Percentiles rank a stretch among this genome's conserved stretches.
phyloP scores from a whole-genome alignment of 1,139 yeast genomes.

The Yamadazyma atlantica region DNA sequence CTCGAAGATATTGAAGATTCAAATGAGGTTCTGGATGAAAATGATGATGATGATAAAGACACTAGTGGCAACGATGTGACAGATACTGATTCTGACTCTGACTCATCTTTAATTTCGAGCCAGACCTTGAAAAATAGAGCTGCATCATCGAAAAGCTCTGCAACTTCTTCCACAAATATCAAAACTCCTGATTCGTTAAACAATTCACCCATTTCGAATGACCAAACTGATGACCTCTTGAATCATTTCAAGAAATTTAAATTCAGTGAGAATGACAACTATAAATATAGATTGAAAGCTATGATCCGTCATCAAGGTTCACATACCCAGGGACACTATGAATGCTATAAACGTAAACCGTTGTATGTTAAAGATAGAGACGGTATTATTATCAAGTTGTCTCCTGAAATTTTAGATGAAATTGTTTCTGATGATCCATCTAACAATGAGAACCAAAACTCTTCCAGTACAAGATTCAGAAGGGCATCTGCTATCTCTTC shows the following conservation, averaged over 20 bases:
- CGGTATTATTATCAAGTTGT: slow-evolving; percentile 46
- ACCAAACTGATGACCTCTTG: slow-evolving; percentile 38
- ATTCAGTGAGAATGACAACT: slow-evolving; percentile 45
- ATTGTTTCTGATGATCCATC: slow-evolving; percentile 15
- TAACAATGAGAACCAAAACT: neutral
- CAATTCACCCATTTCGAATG: slow-evolving; percentile 40
- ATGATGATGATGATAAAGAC: slow-evolving; percentile 24
- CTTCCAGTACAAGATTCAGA: slow-evolving; percentile 7
- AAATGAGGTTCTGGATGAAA: slow-evolving; percentile 28
- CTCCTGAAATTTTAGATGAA: slow-evolving; percentile 45
- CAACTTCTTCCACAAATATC: slow-evolving; percentile 12
- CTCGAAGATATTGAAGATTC: slow-evolving; percentile 38
- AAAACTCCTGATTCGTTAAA: slow-evolving; percentile 30
- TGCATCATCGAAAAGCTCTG: slow-evolving; percentile 12
- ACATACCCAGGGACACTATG: slow-evolving; percentile 89
- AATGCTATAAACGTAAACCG: slow-evolving; percentile 74
- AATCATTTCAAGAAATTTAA: slow-evolving; percentile 41
- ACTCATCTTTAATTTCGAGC: slow-evolving; percentile 9
- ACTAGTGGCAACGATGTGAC: slow-evolving; percentile 21
- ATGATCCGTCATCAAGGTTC: slow-evolving; percentile 85
- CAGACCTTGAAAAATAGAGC: slow-evolving; percentile 9
- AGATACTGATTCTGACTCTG: slow-evolving; percentile 15
- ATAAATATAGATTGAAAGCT: slow-evolving; percentile 63
- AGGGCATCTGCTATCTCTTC: slow-evolving; percentile 11
- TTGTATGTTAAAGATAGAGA: slow-evolving; percentile 51